Evolutionary conservation across 768 basidiomycete genomes (phyloP).

Genomic region (Russula lepida): DNA sequence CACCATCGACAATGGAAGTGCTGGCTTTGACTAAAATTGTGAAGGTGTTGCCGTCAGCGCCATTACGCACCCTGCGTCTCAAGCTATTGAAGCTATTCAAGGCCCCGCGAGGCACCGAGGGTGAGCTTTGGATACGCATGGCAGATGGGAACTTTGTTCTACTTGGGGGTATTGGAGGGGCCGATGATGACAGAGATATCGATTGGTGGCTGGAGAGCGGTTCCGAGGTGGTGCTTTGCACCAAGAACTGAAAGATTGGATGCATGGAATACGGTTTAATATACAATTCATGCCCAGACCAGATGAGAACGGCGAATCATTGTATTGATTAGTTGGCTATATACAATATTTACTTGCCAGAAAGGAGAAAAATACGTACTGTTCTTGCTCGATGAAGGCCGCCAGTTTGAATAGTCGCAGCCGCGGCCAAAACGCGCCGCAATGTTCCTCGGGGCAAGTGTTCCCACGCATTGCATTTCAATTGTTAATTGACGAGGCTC

Average conservation of each 20-base stretch:
- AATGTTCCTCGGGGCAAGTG: neutral
- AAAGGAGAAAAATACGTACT: neutral
- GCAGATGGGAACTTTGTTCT: slow-evolving; percentile 38
- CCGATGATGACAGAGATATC: slow-evolving; percentile 43
- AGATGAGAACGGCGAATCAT: neutral
- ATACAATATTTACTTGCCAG: neutral
- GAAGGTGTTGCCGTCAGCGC: slow-evolving; percentile 61
- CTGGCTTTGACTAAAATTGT: slow-evolving; percentile 29
- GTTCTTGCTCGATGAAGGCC: neutral
- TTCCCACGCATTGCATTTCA: neutral
- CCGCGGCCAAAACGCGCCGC: neutral
- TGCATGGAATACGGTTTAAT: neutral
- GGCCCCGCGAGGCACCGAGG: slow-evolving; percentile 29
- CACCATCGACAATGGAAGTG: slow-evolving; percentile 2
- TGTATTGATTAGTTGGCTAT: neutral
- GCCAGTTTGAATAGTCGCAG: neutral
- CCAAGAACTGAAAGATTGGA: neutral
- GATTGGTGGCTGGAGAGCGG: slow-evolving; percentile 64
- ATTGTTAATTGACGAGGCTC: neutral
- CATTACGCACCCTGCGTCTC: slow-evolving; percentile 50
- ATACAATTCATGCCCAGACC: neutral
- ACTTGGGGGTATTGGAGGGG: slow-evolving; percentile 27
- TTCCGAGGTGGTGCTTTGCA: slow-evolving; percentile 28
- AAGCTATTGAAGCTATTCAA: slow-evolving; percentile 39
- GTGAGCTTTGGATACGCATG: slow-evolving; percentile 48